Evolutionary conservation across 495 filamentous ascomycete genomes (phyloP).

Genomic region (Lasiosphaeriaceae sp.): DNA sequence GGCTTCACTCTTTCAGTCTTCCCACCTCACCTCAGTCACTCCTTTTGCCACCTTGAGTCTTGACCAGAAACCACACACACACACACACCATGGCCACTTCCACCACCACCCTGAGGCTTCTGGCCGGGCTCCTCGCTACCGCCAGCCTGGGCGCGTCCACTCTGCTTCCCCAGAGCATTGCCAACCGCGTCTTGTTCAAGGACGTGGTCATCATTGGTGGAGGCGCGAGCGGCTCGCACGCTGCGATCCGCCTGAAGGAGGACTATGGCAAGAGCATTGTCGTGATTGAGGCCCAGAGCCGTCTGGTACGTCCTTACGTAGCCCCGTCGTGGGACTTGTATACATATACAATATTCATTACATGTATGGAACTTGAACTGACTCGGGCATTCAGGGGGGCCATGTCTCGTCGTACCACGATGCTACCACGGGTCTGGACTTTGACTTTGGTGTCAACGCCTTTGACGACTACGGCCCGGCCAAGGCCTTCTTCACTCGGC

Average conservation of each 20-base stretch:
- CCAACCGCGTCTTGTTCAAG: neutral
- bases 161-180: neutral
- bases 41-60: too few species aligned
- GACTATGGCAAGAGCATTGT: slow-evolving; percentile 38
- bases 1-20: too few species aligned
- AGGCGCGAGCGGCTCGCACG: slow-evolving; percentile 46
- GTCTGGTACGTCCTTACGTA: slow-evolving; percentile 28
- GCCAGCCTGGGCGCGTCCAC: too few species aligned
- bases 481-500: slow-evolving; percentile 30
- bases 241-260: slow-evolving; percentile 42
- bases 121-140: too few species aligned
- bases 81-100: too few species aligned
- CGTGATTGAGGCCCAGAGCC: slow-evolving; percentile 37
- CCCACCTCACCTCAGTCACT: too few species aligned
- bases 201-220: slow-evolving; percentile 45
- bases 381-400: slow-evolving; percentile 31
- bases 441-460: slow-evolving; percentile 40
- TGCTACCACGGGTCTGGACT: slow-evolving; percentile 26
- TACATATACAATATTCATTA: too few species aligned
- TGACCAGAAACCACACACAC: too few species aligned
- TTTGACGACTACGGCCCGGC: slow-evolving; percentile 27
- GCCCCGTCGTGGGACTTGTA: neutral
- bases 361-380: neutral
- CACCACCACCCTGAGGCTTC: too few species aligned
- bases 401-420: slow-evolving; percentile 42